phyloP scores from a whole-genome alignment of 495 filamentous ascomycete genomes.

The Penicillium herquei region DNA sequence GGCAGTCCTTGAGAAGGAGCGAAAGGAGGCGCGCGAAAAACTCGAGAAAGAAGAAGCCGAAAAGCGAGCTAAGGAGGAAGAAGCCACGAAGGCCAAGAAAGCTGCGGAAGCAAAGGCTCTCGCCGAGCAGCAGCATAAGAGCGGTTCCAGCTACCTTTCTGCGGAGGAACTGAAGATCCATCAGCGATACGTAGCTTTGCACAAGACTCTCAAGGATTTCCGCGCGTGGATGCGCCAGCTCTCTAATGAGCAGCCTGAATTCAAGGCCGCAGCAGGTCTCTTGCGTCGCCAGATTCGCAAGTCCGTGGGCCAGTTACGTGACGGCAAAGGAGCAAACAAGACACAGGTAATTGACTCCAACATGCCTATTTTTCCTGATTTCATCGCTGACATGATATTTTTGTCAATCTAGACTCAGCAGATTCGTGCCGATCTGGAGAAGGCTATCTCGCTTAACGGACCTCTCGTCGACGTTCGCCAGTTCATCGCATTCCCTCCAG shows the following conservation, averaged over 20 bases:
- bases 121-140: conserved; percentile 24
- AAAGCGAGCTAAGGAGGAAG: conserved; percentile 38
- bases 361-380: neutral
- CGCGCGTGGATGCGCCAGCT: conserved; percentile 53
- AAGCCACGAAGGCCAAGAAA: conserved; percentile 33
- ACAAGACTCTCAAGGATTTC: conserved; percentile 70
- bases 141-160: conserved; percentile 25
- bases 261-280: conserved; percentile 70
- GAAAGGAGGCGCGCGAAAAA: conserved; percentile 54
- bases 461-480: conserved; percentile 63
- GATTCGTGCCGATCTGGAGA: conserved; percentile 47
- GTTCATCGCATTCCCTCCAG: conserved; percentile 60
- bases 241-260: conserved; percentile 46
- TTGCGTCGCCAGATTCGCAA: conserved; percentile 71
- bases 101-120: conserved; percentile 33
- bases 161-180: conserved; percentile 46
- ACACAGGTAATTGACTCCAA: conserved; percentile 33
- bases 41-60: conserved; percentile 38
- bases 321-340: conserved; percentile 60
- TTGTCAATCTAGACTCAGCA: conserved; percentile 42
- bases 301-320: conserved; percentile 71
- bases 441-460: conserved; percentile 45
- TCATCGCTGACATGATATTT: conserved; percentile 9
- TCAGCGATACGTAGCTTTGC: conserved; percentile 64
- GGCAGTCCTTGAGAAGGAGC: conserved; percentile 48